Evolutionary conservation across 345 rosid genomes (phyloP), one percentile per base, ranked within the genome.

Genomic region (Murraya paniculata): DNA sequence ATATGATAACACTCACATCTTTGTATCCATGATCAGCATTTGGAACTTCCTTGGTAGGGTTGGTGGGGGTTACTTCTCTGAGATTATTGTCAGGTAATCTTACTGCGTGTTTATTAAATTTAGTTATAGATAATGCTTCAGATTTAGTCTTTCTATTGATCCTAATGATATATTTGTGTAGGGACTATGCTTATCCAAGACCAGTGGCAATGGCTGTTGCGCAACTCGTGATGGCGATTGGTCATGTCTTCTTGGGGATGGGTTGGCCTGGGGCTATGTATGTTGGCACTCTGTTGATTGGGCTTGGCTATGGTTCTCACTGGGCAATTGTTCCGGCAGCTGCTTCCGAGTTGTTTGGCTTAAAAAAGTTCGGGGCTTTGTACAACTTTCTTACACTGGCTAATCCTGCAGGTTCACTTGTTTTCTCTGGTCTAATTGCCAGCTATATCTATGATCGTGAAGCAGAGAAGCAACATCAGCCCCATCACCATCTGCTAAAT

Each of bases 281-380:
- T 83, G 81, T 93, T 24, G 99, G 98, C 35, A 97, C 99, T 9
- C 85, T 94, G 64, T 69, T 97, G 88, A 93, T 91, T 25, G 99
- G 99, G 22, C 94, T 93, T 4, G 97, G 98, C 55, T 94, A 97
- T 58, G 99, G 99, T 25, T 90, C 98, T n/a, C 98, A 94, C 57
- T 97, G 98, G 99, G 98, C 98, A 25, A 93, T 97, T 56, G 95
- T 97, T 68, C 99, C 99, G 4, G 99, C 98, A 41, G 86, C 97
- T 53, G 98, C 99, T 58, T 97, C 99, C 0, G 98, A 97, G 90
- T 87, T 97, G 80, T 97, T 97, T 70, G 99, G 99, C 73, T 74
- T 97, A 78, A 97, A 97, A 75, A 97, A 97, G 72, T 93, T 97
- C 22, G 98, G 99, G 65, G 97, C 94, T 35, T 72, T 97, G 68